Percentiles rank a stretch among this genome's conserved stretches.
phyloP scores from a whole-genome alignment of 2,329 filamentous ascomycete genomes.

The Aquanectria penicillioides region DNA sequence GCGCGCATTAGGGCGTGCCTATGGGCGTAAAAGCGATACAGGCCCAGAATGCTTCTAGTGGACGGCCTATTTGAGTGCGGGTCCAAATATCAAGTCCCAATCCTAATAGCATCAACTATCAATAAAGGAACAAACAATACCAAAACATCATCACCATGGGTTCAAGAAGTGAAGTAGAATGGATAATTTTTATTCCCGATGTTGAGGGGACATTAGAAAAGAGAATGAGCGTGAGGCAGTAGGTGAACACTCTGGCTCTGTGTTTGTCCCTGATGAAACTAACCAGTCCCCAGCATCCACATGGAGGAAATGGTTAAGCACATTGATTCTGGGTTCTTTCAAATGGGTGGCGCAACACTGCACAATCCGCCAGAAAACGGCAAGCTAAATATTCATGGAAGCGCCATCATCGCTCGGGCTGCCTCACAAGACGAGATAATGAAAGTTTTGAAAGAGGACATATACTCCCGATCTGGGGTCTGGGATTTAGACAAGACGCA shows the following conservation, averaged over 20 bases:
- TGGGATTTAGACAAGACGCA: conserved; percentile 8
- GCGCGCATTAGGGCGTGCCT: background rate
- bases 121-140: background rate
- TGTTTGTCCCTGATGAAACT: too few relatives aligned
- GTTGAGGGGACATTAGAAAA: background rate
- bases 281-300: background rate
- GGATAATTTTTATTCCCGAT: conserved; percentile 10
- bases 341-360: conserved; percentile 10
- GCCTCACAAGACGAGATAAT: background rate
- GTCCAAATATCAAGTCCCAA: background rate
- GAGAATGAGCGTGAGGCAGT: conserved; percentile 8
- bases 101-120: background rate
- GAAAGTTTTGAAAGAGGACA: conserved; percentile 4
- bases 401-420: conserved; percentile 9
- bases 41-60: too few relatives aligned
- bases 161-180: background rate
- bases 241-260: background rate
- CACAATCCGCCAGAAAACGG: background rate
- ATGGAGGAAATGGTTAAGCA: conserved; percentile 1
- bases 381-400: background rate
- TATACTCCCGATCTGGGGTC: background rate
- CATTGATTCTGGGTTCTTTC: conserved; percentile 11
- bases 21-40: background rate
- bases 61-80: too few relatives aligned
- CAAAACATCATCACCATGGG: background rate